Conservation (phyloP, 345 rosid species). For the Acer campestre region DNA sequence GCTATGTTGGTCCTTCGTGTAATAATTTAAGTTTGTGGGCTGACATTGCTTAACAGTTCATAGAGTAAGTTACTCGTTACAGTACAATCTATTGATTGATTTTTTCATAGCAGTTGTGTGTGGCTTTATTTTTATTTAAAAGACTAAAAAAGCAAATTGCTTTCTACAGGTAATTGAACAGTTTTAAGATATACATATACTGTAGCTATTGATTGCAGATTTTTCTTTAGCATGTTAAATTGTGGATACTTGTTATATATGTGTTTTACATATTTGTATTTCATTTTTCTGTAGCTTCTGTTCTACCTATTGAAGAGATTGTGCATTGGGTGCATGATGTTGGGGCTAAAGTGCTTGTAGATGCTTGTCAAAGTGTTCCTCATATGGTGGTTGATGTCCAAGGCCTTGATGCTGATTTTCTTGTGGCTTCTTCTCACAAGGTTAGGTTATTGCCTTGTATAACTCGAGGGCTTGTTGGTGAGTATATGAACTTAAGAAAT, state of each 20-base stretch:
- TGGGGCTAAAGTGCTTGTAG: constrained; percentile 88
- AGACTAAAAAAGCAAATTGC: not conserved
- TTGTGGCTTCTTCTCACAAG: constrained; percentile 98
- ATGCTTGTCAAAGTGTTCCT: constrained; percentile 98
- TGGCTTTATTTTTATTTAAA: not conserved
- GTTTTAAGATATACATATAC: not conserved
- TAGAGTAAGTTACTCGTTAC: not conserved
- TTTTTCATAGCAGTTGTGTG: not conserved
- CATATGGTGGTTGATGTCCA: constrained; percentile 91
- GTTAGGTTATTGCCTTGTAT: constrained; percentile 47
- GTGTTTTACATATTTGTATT: not conserved
- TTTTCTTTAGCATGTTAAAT: not conserved
- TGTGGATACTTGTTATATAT: not conserved
- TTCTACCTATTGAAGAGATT: constrained; percentile 77
- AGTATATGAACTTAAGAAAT: constrained; percentile 54
- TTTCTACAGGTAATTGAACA: not conserved
- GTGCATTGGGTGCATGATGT: constrained; percentile 68
- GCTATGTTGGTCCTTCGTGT: not conserved
- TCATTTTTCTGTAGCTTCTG: constrained; percentile 58
- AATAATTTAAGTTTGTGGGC: not conserved
- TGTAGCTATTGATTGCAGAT: not conserved
- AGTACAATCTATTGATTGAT: not conserved
- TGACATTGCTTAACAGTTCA: not conserved
- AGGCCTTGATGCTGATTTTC: constrained; percentile 79
- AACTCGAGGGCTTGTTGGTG: constrained; percentile 25